Base-by-base conservation (phyloP, 352 stramenopile genomes). In the Phytophthora hibernalis region DNA sequence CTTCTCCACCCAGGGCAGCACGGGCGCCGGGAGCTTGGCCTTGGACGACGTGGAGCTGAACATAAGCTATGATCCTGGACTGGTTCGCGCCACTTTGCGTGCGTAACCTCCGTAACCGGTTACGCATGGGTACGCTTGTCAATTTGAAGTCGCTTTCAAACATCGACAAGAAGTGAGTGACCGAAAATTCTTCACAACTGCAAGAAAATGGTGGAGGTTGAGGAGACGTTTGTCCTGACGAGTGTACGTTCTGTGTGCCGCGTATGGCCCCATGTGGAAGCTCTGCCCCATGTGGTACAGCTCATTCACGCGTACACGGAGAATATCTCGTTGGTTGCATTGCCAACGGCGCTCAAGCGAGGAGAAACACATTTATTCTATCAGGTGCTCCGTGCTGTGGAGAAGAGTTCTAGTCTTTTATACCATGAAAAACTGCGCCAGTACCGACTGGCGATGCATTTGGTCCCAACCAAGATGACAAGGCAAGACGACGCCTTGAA, bases 1-100 rank as follows among this genome's bases (percentile, higher is more conserved):
- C 56, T 98, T 98, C 82, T 99, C 97, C 13, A 99, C 96, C 97
- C 97, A 99, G 1, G 96, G 97, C 52, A 98, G 77, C 65, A 78
- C 63, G 0, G 79, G 71, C 26, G 70, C 68, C 16, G 70, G 52
- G 5, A 64, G 53, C 18, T 68, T 78, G 15, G 65, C 42, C 63
- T 84, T 86, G 22, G 72, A 48, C 48, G 63, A 55, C 44, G 64
- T 63, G 31, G 59, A 55, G 54, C 61, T 72, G 64, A 87, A 87
- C 79, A 87, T 85, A 69, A 54, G 57, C 31, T 49, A 47, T 62
- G 16, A 43, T 44, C 5, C 45, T 53, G 37, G 43, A 63, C 26
- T 67, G 20, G 35, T 64, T 60, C 54, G 48, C 54, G 67, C 66
- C 49, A 63, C 22, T 52, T 26, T 50, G 13, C 28, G n/a, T 50